A percentile compares a stretch with the other conserved stretches of the same genome.
These are phyloP conservation scores for Rutstroemia sp. DNA, from an alignment of 2,329 filamentous ascomycete genomes.

Conservation along the genomic window DNA sequence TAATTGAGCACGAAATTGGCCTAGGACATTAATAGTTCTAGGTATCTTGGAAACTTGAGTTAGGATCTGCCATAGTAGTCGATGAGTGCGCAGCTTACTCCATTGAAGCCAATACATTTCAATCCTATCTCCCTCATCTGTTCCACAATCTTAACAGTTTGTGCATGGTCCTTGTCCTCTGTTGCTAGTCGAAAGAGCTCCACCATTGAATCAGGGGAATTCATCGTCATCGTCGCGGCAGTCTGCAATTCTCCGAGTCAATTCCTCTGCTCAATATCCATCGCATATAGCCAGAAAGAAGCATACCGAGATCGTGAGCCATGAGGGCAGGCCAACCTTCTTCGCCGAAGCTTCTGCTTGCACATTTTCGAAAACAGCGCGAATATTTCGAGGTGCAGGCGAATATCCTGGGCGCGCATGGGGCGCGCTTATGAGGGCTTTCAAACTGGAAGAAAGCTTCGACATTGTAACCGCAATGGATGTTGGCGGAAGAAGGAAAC, in stretches of 20 bases:
- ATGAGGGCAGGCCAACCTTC: slow-evolving; percentile 55
- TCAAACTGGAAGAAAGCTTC: slow-evolving; percentile 64
- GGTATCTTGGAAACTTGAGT: slow-evolving; percentile 44
- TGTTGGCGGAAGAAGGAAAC: neutral
- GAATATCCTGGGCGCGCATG: slow-evolving; percentile 58
- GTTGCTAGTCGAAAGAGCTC: slow-evolving; percentile 37
- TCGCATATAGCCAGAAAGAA: neutral
- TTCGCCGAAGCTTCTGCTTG: slow-evolving; percentile 54
- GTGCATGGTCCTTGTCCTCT: slow-evolving; percentile 17
- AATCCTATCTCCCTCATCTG: slow-evolving; percentile 69
- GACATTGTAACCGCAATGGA: slow-evolving; percentile 45
- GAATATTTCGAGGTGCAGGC: slow-evolving; percentile 55
- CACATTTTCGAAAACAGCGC: slow-evolving; percentile 56
- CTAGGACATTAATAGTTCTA: slow-evolving; percentile 75
- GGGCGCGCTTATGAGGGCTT: slow-evolving; percentile 65
- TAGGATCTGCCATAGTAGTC: neutral
- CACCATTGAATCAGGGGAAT: slow-evolving; percentile 69
- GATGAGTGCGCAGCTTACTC: slow-evolving; percentile 28
- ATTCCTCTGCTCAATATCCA: neutral
- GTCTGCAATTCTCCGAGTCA: slow-evolving; percentile 40
- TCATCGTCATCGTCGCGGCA: slow-evolving; percentile 78
- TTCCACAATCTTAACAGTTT: slow-evolving; percentile 42
- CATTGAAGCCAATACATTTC: slow-evolving; percentile 75
- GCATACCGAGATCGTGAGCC: slow-evolving; percentile 57
- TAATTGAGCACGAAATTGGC: slow-evolving; percentile 59